These are phyloP conservation scores for Agaricus subrufescens DNA, from an alignment of 768 basidiomycete genomes.

Conservation along the genomic window DNA sequence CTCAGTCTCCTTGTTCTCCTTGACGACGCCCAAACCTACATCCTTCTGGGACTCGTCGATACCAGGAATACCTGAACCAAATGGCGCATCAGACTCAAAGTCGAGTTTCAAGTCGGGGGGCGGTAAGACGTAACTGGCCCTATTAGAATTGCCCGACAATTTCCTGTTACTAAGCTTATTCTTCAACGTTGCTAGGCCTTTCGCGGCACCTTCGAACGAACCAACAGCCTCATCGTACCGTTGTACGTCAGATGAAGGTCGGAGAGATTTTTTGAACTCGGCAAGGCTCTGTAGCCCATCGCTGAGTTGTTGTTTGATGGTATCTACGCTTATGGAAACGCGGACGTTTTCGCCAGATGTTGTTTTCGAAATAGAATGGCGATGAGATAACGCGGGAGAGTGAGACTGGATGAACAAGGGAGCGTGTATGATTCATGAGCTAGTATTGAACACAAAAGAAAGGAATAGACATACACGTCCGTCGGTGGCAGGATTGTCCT, in stretches of 20 bases:
- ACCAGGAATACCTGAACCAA: constrained; percentile 6
- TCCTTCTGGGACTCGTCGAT: constrained; percentile 9
- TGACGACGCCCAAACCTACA: constrained; percentile 2
- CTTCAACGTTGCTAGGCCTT: constrained; percentile 6
- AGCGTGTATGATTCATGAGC: background rate
- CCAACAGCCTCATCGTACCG: constrained; percentile 6
- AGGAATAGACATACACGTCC: constrained; percentile 3
- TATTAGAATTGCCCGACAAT: background rate
- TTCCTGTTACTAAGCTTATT: constrained; percentile 7
- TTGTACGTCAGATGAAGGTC: constrained; percentile 6
- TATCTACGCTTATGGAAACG: constrained; percentile 4
- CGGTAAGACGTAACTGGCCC: constrained; percentile 5
- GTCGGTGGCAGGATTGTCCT: background rate
- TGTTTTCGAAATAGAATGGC: constrained; percentile 3
- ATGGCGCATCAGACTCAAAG: constrained; percentile 6
- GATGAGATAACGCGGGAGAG: constrained; percentile 3
- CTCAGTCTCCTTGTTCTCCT: constrained; percentile 9
- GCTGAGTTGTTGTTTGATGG: constrained; percentile 9
- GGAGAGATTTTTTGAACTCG: constrained; percentile 8
- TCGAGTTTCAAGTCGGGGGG: constrained; percentile 9
- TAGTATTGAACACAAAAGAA: background rate
- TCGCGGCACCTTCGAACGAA: constrained; percentile 5
- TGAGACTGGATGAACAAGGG: background rate
- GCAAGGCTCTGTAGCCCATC: constrained; percentile 5
- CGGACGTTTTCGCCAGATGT: constrained; percentile 7